Percentiles rank a stretch among this genome's conserved stretches.
These are phyloP conservation scores for Testicularia cyperi DNA, from an alignment of 1,284 basidiomycete genomes.

Conservation along the genomic window DNA sequence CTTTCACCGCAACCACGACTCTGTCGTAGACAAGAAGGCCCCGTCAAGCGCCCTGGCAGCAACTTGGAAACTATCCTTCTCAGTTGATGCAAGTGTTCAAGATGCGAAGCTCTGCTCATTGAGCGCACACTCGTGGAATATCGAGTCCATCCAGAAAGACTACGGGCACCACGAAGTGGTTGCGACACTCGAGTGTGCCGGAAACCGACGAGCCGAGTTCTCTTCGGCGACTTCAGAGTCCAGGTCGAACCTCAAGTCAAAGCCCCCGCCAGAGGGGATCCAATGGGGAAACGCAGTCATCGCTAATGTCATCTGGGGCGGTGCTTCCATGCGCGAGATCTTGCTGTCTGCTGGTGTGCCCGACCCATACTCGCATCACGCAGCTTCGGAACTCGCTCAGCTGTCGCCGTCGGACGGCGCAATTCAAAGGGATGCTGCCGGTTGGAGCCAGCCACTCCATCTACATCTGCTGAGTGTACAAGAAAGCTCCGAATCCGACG, in stretches of 20 bases:
- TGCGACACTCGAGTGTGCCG: slow-evolving; percentile 44
- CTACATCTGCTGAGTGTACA: slow-evolving; percentile 37
- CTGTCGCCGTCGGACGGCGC: slow-evolving; percentile 19
- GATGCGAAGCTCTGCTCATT: not conserved
- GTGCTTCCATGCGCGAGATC: slow-evolving; percentile 24
- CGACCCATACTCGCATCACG: slow-evolving; percentile 33
- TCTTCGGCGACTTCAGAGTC: slow-evolving; percentile 8
- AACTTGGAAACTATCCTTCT: slow-evolving; percentile 15
- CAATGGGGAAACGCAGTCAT: slow-evolving; percentile 41
- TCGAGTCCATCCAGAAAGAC: slow-evolving; percentile 11
- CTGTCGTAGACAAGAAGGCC: slow-evolving; percentile 2
- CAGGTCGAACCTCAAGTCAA: too few relatives aligned
- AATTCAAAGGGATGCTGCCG: slow-evolving; percentile 2
- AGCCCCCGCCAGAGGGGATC: slow-evolving; percentile 39
- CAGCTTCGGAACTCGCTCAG: not conserved
- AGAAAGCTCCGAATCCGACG: slow-evolving; percentile 29
- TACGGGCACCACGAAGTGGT: slow-evolving; percentile 10
- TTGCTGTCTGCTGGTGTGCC: slow-evolving; percentile 25
- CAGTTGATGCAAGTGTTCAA: slow-evolving; percentile 1
- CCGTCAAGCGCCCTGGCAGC: not conserved
- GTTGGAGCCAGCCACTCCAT: slow-evolving; percentile 23
- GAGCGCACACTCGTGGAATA: not conserved
- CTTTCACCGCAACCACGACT: slow-evolving; percentile 46
- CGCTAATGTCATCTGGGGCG: slow-evolving; percentile 37
- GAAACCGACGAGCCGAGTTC: slow-evolving; percentile 39